phyloP scores from a whole-genome alignment of 1,139 yeast genomes.

The Candida freyschussii region DNA sequence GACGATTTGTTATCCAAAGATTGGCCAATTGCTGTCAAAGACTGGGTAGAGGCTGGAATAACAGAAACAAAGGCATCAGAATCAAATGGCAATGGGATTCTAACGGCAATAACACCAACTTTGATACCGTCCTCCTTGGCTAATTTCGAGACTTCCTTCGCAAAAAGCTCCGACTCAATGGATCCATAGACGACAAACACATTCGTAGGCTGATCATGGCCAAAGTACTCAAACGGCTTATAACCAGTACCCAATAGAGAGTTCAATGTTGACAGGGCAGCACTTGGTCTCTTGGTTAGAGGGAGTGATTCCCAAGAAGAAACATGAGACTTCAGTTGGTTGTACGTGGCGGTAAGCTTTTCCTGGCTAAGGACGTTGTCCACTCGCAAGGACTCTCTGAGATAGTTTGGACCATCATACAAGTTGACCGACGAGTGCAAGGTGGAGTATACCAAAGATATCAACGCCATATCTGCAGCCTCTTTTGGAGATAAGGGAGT shows the following conservation, averaged over 20 bases:
- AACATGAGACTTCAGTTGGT: conserved; percentile 29
- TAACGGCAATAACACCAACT: conserved; percentile 64
- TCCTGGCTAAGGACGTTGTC: conserved; percentile 42
- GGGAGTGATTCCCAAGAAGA: conserved; percentile 27
- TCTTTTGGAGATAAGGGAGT: conserved; percentile 62
- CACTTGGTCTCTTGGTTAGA: conserved; percentile 35
- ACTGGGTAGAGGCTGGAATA: conserved; percentile 55
- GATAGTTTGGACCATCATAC: conserved; percentile 73
- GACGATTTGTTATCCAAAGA: conserved; percentile 37
- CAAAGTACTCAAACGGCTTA: conserved; percentile 64
- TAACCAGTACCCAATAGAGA: conserved; percentile 53
- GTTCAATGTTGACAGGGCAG: conserved; percentile 51
- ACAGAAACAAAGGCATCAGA: conserved; percentile 50
- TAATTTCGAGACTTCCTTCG: conserved; percentile 36
- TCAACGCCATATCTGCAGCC: conserved; percentile 61
- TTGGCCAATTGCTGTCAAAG: conserved; percentile 64
- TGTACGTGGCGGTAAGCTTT: conserved; percentile 40
- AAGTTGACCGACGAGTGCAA: conserved; percentile 61
- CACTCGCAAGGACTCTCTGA: conserved; percentile 51
- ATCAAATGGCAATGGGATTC: conserved; percentile 78
- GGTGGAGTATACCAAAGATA: conserved; percentile 62
- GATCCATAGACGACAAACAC: conserved; percentile 80
- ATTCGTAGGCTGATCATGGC: conserved; percentile 54
- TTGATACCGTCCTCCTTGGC: conserved; percentile 32
- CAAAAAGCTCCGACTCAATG: conserved; percentile 53